Base-by-base conservation (phyloP, 2,329 filamentous ascomycete species). In the Clarireedia hainanense region DNA sequence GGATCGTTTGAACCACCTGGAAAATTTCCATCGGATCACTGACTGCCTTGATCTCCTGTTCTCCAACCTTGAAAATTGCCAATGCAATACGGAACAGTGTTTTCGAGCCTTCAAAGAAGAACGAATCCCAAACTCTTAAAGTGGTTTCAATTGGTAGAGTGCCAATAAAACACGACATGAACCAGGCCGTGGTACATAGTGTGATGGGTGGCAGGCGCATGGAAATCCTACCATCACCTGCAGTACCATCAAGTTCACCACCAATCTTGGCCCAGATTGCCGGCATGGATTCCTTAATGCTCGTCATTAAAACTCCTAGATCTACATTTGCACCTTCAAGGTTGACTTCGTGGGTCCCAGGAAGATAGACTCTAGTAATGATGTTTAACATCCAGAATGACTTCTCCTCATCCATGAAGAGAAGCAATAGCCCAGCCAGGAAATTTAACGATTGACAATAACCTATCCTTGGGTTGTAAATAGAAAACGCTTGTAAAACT, bases 361-460 rank as follows among this genome's bases (percentile, higher is more conserved):
- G 92, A 0, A 97, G 81, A 67, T 95, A 94, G 10, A 87, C 81
- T 42, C 87, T 83, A 0, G 92, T 96, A 64, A 97, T 90, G 65
- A 96, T 90, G 64, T 95, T 94, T 57, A 97, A 80, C 68, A 97
- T 82, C 82, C 91, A 91, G 68, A 97, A 97, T 2, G 86, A 82
- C 64, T 95, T 91, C 71, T 96, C 91, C 69, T 96, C 92, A 4
- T 80, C 82, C 67, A 96, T 84, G 69, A 97, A 96, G 2, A 97
- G 78, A 2, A 97, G 81, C 1, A 97, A 77, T 52, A 97, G 79
- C 4, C 91, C 92, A 4, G 92, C 91, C 50, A 97, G 80, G 71
- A 97, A 97, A 71, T 97, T 97, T 30, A 97, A 81, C 20, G 89
- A 95, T 70, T 97, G 92, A 67, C 92, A 97, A 71, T 97, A 97